phyloP scores from a whole-genome alignment of 345 rosid genomes.

The Diplotaxis tenuifolia region DNA sequence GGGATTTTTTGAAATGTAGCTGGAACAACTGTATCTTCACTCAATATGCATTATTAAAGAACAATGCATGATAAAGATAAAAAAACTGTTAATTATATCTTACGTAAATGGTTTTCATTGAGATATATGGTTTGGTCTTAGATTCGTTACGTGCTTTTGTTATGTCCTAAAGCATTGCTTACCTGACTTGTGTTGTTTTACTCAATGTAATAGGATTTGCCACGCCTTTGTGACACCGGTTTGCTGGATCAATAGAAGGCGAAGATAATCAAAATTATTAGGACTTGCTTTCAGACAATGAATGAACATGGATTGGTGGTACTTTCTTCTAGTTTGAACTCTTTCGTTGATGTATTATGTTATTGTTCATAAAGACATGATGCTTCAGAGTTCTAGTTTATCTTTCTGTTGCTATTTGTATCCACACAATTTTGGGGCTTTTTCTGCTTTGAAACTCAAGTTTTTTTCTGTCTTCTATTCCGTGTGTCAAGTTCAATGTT shows the following conservation, averaged over 20 bases:
- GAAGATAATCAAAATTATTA: slow-evolving; percentile 26
- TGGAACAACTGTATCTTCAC: too few relatives aligned
- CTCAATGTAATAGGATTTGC: slow-evolving; percentile 55
- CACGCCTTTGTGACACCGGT: slow-evolving; percentile 65
- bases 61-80: neutral
- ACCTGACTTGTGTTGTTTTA: slow-evolving; percentile 39
- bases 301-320: slow-evolving; percentile 26
- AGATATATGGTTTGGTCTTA: neutral
- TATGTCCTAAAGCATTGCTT: neutral
- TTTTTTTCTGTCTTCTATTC: neutral
- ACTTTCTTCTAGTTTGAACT: neutral
- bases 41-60: neutral
- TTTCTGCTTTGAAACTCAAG: neutral
- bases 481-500: too few relatives aligned
- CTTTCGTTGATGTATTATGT: neutral
- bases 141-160: neutral
- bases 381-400: slow-evolving; percentile 8
- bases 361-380: slow-evolving; percentile 7
- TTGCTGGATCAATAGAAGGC: slow-evolving; percentile 47
- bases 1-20: too few relatives aligned
- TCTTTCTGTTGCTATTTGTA: neutral
- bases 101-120: neutral
- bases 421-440: slow-evolving; percentile 3
- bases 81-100: neutral
- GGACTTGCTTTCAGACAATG: slow-evolving; percentile 28